A percentile compares a stretch with the other conserved stretches of the same genome.
These are phyloP conservation scores for Coemansia sp. DNA, from an alignment of 192 early-diverging fungal species.

Conservation along the genomic window DNA sequence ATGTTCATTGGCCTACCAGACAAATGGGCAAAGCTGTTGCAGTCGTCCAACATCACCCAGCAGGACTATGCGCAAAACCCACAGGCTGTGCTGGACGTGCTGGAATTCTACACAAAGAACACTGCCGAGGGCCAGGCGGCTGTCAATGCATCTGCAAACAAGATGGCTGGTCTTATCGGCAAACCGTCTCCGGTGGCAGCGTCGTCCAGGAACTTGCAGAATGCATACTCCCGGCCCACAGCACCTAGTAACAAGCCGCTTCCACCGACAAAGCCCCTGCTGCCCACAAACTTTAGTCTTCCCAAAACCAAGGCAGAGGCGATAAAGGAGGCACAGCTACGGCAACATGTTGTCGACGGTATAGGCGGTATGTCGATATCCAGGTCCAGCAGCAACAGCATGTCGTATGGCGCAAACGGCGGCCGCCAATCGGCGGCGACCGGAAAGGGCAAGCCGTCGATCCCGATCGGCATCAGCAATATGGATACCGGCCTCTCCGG, in stretches of 20 bases:
- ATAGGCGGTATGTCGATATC: slow-evolving; percentile 52
- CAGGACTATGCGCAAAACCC: slow-evolving; percentile 98
- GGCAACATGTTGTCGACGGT: slow-evolving; percentile 49
- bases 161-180: slow-evolving; percentile 60
- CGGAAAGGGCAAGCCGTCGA: slow-evolving; percentile 35
- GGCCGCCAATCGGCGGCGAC: slow-evolving; percentile 25
- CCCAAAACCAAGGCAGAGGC: slow-evolving; percentile 52
- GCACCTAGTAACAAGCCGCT: slow-evolving; percentile 39
- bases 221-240: neutral
- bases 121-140: slow-evolving; percentile 49
- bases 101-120: slow-evolving; percentile 98
- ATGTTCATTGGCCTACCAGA: slow-evolving; percentile 84
- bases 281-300: slow-evolving; percentile 45
- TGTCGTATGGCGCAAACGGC: slow-evolving; percentile 8
- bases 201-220: neutral
- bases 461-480: neutral
- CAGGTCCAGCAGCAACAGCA: slow-evolving; percentile 32
- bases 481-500: slow-evolving; percentile 9
- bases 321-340: slow-evolving; percentile 55
- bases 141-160: slow-evolving; percentile 47
- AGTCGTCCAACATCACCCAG: slow-evolving; percentile 92
- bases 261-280: slow-evolving; percentile 48
- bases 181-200: neutral
- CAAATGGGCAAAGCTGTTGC: slow-evolving; percentile 92
- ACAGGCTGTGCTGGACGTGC: slow-evolving; percentile 95